Conservation (phyloP, 2,329 filamentous ascomycete genomes). For the Geosmithia morbida region DNA sequence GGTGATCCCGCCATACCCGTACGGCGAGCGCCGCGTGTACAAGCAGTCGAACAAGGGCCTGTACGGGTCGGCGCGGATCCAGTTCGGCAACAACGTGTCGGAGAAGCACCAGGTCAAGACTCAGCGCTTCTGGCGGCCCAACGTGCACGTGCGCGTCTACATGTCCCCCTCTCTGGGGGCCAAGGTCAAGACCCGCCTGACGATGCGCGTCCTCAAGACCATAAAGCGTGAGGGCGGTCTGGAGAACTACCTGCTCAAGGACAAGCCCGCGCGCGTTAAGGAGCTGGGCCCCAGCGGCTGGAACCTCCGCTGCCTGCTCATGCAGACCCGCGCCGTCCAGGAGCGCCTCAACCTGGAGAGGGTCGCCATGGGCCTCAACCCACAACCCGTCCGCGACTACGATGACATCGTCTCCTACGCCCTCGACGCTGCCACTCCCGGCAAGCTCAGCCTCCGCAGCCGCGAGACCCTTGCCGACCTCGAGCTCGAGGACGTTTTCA, state of each 20-base stretch:
- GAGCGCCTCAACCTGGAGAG: slow-evolving; percentile 53
- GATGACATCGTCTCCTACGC: slow-evolving; percentile 24
- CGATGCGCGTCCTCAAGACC: slow-evolving; percentile 52
- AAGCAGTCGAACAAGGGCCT: slow-evolving; percentile 70
- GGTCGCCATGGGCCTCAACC: slow-evolving; percentile 44
- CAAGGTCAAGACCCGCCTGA: slow-evolving; percentile 53
- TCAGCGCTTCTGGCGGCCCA: slow-evolving; percentile 60
- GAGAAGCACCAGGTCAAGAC: slow-evolving; percentile 56
- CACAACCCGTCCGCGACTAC: slow-evolving; percentile 18
- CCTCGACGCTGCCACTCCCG: slow-evolving; percentile 25
- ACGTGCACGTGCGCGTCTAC: slow-evolving; percentile 54
- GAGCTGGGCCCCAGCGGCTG: slow-evolving; percentile 84
- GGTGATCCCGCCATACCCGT: slow-evolving; percentile 55
- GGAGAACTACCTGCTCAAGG: slow-evolving; percentile 79
- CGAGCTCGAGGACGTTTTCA: slow-evolving; percentile 15
- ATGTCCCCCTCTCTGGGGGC: slow-evolving; percentile 48
- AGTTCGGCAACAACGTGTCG: slow-evolving; percentile 68
- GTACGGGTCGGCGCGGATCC: slow-evolving; percentile 56
- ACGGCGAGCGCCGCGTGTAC: slow-evolving; percentile 55
- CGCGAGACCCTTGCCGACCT: slow-evolving; percentile 17
- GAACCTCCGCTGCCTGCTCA: slow-evolving; percentile 77
- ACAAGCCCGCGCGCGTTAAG: slow-evolving; percentile 62
- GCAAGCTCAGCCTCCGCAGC: slow-evolving; percentile 19
- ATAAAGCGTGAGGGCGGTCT: slow-evolving; percentile 80
- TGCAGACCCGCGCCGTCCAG: slow-evolving; percentile 59